A percentile compares a stretch with the other conserved stretches of the same genome.
These are phyloP conservation scores for Pseudopithomyces chartarum DNA, from an alignment of 2,329 filamentous ascomycete genomes.

Conservation along the genomic window DNA sequence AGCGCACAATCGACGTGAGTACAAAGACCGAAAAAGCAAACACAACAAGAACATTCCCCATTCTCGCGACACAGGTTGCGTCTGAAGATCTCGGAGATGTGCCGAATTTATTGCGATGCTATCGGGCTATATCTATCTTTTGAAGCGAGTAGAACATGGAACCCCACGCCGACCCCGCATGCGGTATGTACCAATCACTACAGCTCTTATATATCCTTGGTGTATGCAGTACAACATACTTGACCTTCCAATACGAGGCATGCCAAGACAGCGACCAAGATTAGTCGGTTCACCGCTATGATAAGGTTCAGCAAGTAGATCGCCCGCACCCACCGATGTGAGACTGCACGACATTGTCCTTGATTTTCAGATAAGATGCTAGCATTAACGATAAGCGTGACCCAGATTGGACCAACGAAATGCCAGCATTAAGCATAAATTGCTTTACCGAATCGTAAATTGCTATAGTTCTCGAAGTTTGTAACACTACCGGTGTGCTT, in stretches of 20 bases:
- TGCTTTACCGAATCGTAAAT: too few relatives aligned
- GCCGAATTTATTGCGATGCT: too few relatives aligned
- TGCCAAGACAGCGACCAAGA: not conserved
- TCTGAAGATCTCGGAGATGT: too few relatives aligned
- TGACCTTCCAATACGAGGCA: not conserved
- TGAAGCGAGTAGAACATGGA: too few relatives aligned
- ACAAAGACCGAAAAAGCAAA: not conserved
- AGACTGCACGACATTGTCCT: not conserved
- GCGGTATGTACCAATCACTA: not conserved
- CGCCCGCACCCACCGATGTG: not conserved
- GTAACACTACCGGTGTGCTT: too few relatives aligned
- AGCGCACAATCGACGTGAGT: not conserved
- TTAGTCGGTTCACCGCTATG: not conserved
- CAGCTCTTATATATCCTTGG: not conserved
- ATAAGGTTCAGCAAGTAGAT: not conserved
- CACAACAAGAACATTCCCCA: not conserved
- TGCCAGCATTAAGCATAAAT: too few relatives aligned
- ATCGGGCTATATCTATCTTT: too few relatives aligned
- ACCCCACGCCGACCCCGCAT: not conserved
- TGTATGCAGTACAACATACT: not conserved
- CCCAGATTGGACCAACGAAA: too few relatives aligned
- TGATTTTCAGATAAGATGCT: too few relatives aligned
- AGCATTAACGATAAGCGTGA: too few relatives aligned
- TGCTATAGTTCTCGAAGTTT: too few relatives aligned
- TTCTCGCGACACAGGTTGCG: not conserved